A percentile compares a stretch with the other conserved stretches of the same genome.
Conservation (phyloP, 306 rosid species). For the Trifolium dubium region DNA sequence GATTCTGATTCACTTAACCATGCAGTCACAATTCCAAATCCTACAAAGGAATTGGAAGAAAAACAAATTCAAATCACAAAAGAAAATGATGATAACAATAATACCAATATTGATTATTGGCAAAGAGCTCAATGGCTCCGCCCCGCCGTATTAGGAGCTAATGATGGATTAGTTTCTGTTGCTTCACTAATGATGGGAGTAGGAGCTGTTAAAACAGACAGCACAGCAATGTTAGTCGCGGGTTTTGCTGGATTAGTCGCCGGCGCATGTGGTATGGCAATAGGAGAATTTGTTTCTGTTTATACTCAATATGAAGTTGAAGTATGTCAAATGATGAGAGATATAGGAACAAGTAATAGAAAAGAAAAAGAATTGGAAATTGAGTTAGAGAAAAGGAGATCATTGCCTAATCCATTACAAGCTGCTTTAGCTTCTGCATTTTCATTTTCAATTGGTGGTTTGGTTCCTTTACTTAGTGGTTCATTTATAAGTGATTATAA, state of each 20-base stretch:
- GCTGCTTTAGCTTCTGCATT: conserved; percentile 60
- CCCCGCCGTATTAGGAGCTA: conserved; percentile 67
- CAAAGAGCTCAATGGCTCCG: conserved; percentile 65
- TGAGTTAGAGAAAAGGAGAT: conserved; percentile 20
- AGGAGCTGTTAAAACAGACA: conserved; percentile 62
- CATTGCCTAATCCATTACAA: conserved; percentile 52
- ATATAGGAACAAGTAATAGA: neutral
- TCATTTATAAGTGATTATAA: conserved; percentile 40
- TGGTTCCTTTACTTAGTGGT: conserved; percentile 49
- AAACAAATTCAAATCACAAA: neutral
- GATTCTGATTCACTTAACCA: conserved; percentile 36
- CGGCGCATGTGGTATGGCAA: conserved; percentile 71
- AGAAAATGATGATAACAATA: neutral
- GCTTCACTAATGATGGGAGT: conserved; percentile 75
- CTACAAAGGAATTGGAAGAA: neutral
- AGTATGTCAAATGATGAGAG: conserved; percentile 55
- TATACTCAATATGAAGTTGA: conserved; percentile 67
- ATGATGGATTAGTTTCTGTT: conserved; percentile 65
- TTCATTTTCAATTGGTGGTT: conserved; percentile 47
- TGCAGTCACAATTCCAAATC: conserved; percentile 32
- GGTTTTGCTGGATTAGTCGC: conserved; percentile 71
- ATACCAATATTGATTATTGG: conserved; percentile 27
- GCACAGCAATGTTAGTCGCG: conserved; percentile 56
- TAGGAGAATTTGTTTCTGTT: conserved; percentile 73
- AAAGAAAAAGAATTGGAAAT: neutral